Conservation (phyloP, 352 stramenopile species). For the Phytophthora hybrid region DNA sequence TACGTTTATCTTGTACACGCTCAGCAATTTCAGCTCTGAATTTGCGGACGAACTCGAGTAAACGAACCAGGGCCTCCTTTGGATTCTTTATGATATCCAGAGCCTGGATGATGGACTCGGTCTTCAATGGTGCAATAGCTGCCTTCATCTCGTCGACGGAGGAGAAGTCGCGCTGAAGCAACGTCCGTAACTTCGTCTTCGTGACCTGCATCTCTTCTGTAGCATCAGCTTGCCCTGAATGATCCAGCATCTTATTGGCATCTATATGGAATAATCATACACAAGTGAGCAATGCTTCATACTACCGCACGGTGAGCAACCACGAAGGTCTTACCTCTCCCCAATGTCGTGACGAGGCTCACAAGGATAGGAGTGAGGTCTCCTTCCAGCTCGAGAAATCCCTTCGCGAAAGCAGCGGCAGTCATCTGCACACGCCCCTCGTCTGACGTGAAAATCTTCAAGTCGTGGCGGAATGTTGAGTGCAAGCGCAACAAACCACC, state of each 20-base stretch:
- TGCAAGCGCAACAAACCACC: constrained; percentile 97
- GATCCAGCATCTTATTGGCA: constrained; percentile 98
- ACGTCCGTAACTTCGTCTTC: constrained; percentile 90
- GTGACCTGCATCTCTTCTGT: constrained; percentile 90
- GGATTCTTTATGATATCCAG: constrained; percentile 88
- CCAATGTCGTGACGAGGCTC: constrained; percentile 91
- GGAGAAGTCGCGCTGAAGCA: constrained; percentile 89
- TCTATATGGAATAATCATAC: constrained; percentile 45
- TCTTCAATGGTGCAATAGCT: constrained; percentile 75
- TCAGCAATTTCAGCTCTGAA: constrained; percentile 85
- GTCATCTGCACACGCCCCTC: constrained; percentile 99
- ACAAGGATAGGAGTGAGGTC: constrained; percentile 99
- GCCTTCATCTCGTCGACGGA: constrained; percentile 71
- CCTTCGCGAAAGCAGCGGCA: constrained; percentile 99
- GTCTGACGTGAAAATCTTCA: constrained; percentile 99
- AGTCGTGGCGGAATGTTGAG: constrained; percentile 99
- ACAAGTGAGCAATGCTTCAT: not conserved
- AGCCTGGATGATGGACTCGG: constrained; percentile 79
- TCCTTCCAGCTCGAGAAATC: constrained; percentile 98
- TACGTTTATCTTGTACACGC: constrained; percentile 67
- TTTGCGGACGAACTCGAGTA: constrained; percentile 84
- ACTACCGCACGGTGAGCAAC: not conserved
- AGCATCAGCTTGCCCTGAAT: constrained; percentile 97
- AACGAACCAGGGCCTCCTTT: constrained; percentile 65
- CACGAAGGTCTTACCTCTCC: constrained; percentile 60